Conservation (phyloP, 169 alveolate genomes). For the Plasmodium billcollinsi region DNA sequence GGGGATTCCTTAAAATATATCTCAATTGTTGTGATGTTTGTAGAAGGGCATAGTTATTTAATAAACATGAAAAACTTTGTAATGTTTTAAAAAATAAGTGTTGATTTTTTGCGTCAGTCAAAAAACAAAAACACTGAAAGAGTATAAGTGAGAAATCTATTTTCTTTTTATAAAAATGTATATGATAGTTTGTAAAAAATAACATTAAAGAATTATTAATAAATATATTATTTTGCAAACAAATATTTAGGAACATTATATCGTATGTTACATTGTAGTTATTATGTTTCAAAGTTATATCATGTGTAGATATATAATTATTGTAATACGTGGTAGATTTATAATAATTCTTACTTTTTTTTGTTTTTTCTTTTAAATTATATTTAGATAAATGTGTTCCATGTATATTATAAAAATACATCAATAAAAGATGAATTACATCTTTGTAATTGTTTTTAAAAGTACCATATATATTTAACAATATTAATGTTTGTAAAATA, state of each 20-base stretch:
- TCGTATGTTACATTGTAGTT: not conserved
- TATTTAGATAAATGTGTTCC: not conserved
- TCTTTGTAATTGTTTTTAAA: slow-evolving; percentile 17
- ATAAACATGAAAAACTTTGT: not conserved
- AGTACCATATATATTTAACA: slow-evolving; percentile 17
- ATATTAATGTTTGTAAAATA: not conserved
- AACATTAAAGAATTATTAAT: slow-evolving; percentile 8
- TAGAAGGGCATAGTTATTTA: not conserved
- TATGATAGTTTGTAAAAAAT: slow-evolving; percentile 7
- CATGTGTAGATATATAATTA: too few species aligned
- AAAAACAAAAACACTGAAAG: slow-evolving; percentile 4
- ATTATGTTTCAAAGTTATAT: too few species aligned
- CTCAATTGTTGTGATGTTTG: too few species aligned
- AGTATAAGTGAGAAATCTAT: not conserved
- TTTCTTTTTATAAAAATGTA: not conserved
- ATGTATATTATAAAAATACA: slow-evolving; percentile 14
- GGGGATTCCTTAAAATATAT: too few species aligned
- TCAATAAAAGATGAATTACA: slow-evolving; percentile 9
- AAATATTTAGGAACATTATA: slow-evolving; percentile 2
- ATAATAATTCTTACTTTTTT: not conserved
- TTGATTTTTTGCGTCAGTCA: not conserved
- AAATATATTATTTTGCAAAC: not conserved
- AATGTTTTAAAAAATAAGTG: not conserved
- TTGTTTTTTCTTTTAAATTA: not conserved
- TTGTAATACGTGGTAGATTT: too few species aligned